Percentiles rank a stretch among this genome's conserved stretches.
Conservation (phyloP, 108 stramenopile species). For the Nitzschia sp. region DNA sequence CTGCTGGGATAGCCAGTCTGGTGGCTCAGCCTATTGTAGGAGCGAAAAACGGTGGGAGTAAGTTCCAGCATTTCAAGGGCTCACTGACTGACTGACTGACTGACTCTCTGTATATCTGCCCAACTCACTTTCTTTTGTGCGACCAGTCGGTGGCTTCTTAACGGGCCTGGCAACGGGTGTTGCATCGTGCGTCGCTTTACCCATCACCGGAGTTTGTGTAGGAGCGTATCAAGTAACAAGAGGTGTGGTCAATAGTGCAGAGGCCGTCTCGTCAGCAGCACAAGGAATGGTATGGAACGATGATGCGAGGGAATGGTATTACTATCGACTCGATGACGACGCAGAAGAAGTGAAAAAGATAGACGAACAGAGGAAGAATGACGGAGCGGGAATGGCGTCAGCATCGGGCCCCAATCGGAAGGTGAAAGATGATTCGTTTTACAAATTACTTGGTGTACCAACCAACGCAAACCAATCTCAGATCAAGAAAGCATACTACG, state of each 20-base stretch:
- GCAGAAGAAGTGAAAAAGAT: slow-evolving; percentile 48
- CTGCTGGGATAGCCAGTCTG: slow-evolving; percentile 75
- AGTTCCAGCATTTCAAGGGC: too few species aligned
- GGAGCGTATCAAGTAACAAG: slow-evolving; percentile 80
- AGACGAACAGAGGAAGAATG: slow-evolving; percentile 29
- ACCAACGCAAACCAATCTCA: slow-evolving; percentile 79
- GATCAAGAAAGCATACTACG: slow-evolving; percentile 93
- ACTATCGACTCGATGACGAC: slow-evolving; percentile 75
- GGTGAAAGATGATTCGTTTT: slow-evolving; percentile 84
- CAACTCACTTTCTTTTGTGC: too few species aligned
- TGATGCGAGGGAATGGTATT: slow-evolving; percentile 73
- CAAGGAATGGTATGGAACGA: slow-evolving; percentile 89
- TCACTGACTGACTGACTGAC: too few species aligned
- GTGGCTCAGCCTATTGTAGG: slow-evolving; percentile 85
- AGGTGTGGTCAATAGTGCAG: slow-evolving; percentile 77
- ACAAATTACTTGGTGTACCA: slow-evolving; percentile 82
- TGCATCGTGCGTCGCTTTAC: slow-evolving; percentile 77
- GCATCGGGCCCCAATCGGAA: slow-evolving; percentile 29
- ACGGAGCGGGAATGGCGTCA: slow-evolving; percentile 11
- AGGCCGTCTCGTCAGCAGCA: slow-evolving; percentile 57
- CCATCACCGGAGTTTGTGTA: slow-evolving; percentile 82
- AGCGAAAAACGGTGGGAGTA: slow-evolving; percentile 62
- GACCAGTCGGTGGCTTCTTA: slow-evolving; percentile 73
- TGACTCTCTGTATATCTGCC: too few species aligned
- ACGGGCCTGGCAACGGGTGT: slow-evolving; percentile 82